Conservation (phyloP, 805 yeast species). For the Barnettozyma salicaria region DNA sequence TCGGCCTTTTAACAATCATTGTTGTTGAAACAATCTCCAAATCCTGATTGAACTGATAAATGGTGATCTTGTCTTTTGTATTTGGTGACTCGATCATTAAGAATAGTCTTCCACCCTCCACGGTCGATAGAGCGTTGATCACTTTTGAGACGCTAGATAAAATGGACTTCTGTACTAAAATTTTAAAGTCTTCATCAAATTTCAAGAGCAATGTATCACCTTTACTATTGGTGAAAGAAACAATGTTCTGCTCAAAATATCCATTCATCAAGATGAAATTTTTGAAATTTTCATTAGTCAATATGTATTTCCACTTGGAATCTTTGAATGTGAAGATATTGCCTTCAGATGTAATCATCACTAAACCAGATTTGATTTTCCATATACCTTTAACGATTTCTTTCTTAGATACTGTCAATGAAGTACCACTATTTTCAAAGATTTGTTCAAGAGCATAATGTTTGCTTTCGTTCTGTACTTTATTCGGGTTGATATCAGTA, state of each 20-base stretch:
- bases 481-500: slow-evolving; percentile 42
- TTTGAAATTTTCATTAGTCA: slow-evolving; percentile 25
- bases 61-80: slow-evolving; percentile 46
- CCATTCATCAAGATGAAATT: slow-evolving; percentile 41
- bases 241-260: slow-evolving; percentile 30
- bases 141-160: slow-evolving; percentile 36
- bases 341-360: slow-evolving; percentile 58
- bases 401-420: slow-evolving; percentile 30
- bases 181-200: slow-evolving; percentile 33
- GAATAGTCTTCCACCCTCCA: slow-evolving; percentile 27
- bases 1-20: slow-evolving; percentile 35
- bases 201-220: slow-evolving; percentile 41
- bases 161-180: slow-evolving; percentile 20
- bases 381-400: slow-evolving; percentile 61
- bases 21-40: slow-evolving; percentile 24
- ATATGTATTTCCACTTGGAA: slow-evolving; percentile 27
- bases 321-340: slow-evolving; percentile 32
- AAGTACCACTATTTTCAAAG: slow-evolving; percentile 19
- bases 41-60: slow-evolving; percentile 32
- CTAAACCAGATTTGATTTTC: slow-evolving; percentile 39
- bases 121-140: slow-evolving; percentile 41
- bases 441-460: slow-evolving; percentile 32
- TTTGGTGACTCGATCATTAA: slow-evolving; percentile 63
- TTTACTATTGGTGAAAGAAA: slow-evolving; percentile 30
- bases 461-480: slow-evolving; percentile 28